A percentile compares a stretch with the other conserved stretches of the same genome.
phyloP scores from a whole-genome alignment of 352 stramenopile genomes.

The Elongisporangium undulatum region DNA sequence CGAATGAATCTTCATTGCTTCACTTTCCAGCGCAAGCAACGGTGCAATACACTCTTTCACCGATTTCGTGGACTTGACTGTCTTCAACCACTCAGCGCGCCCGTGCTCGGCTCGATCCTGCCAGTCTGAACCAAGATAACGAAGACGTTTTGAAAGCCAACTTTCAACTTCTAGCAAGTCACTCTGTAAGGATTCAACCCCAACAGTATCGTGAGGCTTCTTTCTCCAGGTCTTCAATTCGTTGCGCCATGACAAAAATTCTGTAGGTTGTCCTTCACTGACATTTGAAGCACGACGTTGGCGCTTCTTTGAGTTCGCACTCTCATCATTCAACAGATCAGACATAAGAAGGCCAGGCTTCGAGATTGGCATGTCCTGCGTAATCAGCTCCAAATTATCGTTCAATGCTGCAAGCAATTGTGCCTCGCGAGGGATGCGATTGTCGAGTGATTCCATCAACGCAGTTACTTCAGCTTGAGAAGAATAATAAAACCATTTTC shows the following conservation, averaged over 20 bases:
- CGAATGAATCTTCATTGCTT: conserved; percentile 41
- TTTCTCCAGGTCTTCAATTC: conserved; percentile 46
- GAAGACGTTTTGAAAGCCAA: conserved; percentile 61
- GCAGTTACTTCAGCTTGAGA: conserved; percentile 56
- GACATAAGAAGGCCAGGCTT: conserved; percentile 75
- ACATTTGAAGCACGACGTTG: conserved; percentile 10
- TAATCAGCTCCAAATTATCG: conserved; percentile 61
- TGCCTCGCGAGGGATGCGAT: conserved; percentile 37
- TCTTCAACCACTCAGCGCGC: conserved; percentile 41
- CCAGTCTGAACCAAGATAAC: conserved; percentile 60
- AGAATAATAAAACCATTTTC: conserved; percentile 61
- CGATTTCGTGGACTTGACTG: conserved; percentile 26
- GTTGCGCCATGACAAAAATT: conserved; percentile 65
- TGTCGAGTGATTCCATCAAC: conserved; percentile 56
- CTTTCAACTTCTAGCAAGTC: conserved; percentile 52
- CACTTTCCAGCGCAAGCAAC: conserved; percentile 59
- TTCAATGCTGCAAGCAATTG: conserved; percentile 39
- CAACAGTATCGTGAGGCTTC: conserved; percentile 27
- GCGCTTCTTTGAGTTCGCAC: conserved; percentile 35
- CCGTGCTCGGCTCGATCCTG: conserved; percentile 33
- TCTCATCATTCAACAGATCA: conserved; percentile 66
- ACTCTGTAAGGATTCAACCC: conserved; percentile 45
- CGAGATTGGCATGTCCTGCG: conserved; percentile 59
- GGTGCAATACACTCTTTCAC: conserved; percentile 31
- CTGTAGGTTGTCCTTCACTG: conserved; percentile 6